phyloP scores from a whole-genome alignment of 2,329 filamentous ascomycete species.

The Penicillium fuscoglaucum region DNA sequence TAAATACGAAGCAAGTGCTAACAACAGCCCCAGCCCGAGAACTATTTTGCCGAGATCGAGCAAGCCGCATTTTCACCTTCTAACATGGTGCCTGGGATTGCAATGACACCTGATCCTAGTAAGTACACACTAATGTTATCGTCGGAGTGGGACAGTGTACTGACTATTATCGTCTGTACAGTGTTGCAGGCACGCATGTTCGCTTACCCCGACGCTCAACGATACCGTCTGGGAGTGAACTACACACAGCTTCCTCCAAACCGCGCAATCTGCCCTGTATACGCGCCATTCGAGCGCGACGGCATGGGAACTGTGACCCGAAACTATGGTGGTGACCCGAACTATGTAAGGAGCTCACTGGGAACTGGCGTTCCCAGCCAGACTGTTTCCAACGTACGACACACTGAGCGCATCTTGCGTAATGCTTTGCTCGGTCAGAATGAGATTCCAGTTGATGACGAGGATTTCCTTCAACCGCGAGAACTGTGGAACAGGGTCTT shows the following conservation, averaged over 20 bases:
- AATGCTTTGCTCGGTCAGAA: conserved; percentile 27
- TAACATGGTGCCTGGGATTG: conserved; percentile 64
- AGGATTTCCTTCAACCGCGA: conserved; percentile 35
- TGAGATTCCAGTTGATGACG: conserved; percentile 28
- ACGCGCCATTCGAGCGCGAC: conserved; percentile 55
- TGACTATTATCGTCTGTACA: conserved; percentile 8
- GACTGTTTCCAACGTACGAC: conserved; percentile 22
- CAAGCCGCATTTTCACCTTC: conserved; percentile 66
- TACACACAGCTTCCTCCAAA: conserved; percentile 45
- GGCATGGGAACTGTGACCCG: conserved; percentile 41
- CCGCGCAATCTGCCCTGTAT: conserved; percentile 37
- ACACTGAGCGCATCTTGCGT: conserved; percentile 23
- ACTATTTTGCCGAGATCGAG: conserved; percentile 68
- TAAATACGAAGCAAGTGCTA: conserved; percentile 2
- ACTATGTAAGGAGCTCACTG: conserved; percentile 48
- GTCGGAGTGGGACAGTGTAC: neutral
- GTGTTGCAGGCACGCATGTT: conserved; percentile 63
- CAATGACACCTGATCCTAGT: conserved; percentile 61
- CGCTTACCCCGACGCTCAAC: conserved; percentile 57
- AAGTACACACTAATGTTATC: neutral
- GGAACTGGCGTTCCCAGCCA: conserved; percentile 21
- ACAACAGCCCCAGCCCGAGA: conserved; percentile 31
- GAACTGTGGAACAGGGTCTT: conserved; percentile 33
- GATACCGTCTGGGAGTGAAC: conserved; percentile 44
- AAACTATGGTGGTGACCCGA: conserved; percentile 62